phyloP scores from a whole-genome alignment of 306 rosid genomes.

The Begonia loranthoides region DNA sequence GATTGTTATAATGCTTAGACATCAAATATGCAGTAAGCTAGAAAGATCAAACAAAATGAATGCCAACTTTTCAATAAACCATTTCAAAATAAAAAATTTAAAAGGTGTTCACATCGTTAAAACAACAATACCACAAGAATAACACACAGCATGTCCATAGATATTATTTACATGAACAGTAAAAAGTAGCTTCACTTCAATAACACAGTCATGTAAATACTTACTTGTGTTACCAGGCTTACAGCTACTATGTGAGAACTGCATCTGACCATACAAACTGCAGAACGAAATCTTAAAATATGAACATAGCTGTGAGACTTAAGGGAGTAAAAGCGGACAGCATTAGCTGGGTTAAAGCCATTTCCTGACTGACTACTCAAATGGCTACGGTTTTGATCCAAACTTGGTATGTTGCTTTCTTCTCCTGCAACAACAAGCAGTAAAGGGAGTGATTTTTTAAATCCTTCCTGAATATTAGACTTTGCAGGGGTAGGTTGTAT shows the following conservation, averaged over 20 bases:
- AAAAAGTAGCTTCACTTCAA: no score
- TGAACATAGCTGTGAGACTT: conserved; percentile 79
- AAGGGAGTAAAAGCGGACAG: conserved; percentile 87
- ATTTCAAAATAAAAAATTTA: no score
- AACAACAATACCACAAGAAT: no score
- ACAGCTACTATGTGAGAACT: conserved; percentile 86
- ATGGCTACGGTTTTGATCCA: conserved; percentile 50
- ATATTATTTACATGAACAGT: no score
- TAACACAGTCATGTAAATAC: conserved; percentile 13
- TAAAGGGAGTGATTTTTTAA: conserved; percentile 68
- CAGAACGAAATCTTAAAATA: conserved; percentile 85
- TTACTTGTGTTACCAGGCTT: conserved; percentile 92
- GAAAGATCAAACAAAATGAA: no score
- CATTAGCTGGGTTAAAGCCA: conserved; percentile 51
- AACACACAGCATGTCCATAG: no score
- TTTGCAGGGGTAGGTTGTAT: conserved; percentile 70
- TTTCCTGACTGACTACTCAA: conserved; percentile 42
- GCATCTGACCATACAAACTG: conserved; percentile 92
- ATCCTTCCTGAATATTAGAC: conserved; percentile 51
- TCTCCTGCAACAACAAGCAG: conserved; percentile 92
- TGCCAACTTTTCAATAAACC: no score
- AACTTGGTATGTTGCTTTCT: conserved; percentile 56
- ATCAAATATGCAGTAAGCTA: no score
- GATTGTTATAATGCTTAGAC: no score
- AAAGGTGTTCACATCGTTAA: no score